phyloP scores from a whole-genome alignment of 2,329 filamentous ascomycete species.

The Sporothrix phasma region DNA sequence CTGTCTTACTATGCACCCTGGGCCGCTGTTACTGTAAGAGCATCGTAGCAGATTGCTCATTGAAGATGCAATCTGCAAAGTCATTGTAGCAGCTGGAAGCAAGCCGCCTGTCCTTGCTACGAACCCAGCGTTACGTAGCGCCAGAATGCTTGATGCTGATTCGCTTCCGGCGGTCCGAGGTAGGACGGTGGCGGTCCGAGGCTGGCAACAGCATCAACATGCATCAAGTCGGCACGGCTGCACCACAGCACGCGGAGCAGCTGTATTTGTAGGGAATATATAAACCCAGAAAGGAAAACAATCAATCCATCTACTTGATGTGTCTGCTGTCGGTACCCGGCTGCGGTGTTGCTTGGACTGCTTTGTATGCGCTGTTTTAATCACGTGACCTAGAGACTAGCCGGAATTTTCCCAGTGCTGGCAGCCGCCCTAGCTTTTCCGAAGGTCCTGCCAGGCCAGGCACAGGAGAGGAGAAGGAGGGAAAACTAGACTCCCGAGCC shows the following conservation, averaged over 20 bases:
- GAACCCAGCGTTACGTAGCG: background rate
- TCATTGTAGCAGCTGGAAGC: background rate
- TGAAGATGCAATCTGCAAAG: too few species aligned
- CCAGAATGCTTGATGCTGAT: background rate
- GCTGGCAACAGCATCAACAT: background rate
- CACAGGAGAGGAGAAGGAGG: slow-evolving; percentile 9
- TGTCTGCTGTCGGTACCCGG: background rate
- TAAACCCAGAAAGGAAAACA: background rate
- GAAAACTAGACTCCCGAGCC: slow-evolving; percentile 10
- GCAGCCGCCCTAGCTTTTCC: slow-evolving; percentile 21
- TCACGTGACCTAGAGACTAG: slow-evolving; percentile 15
- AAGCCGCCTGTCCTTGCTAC: background rate
- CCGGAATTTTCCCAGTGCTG: slow-evolving; percentile 1
- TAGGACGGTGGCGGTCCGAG: background rate
- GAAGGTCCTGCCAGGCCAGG: slow-evolving; percentile 12
- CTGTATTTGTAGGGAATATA: background rate
- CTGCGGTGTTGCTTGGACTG: background rate
- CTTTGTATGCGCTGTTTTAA: background rate
- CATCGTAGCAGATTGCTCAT: too few species aligned
- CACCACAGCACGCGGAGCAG: background rate
- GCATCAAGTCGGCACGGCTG: background rate
- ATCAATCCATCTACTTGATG: background rate
- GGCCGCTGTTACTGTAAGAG: too few species aligned
- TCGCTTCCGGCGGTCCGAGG: slow-evolving; percentile 15
- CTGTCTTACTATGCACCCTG: too few species aligned